Evolutionary conservation across 768 basidiomycete genomes (phyloP).

Genomic region (Collybiopsis confluens): DNA sequence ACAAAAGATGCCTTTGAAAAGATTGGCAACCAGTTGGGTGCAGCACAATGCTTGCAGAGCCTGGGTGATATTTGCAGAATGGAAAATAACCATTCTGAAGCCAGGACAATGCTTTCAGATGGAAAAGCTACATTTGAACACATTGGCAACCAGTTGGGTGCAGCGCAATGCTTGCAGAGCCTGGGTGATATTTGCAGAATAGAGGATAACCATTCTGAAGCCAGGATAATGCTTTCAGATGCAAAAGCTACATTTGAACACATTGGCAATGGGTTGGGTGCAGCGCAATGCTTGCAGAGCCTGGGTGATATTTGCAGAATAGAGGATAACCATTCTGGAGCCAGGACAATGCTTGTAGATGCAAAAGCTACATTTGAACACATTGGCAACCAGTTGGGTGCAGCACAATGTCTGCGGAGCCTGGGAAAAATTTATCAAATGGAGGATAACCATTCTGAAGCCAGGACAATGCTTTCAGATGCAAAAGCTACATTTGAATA

Average conservation of each 20-base stretch:
- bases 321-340: background rate
- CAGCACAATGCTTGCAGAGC: constrained; percentile 8
- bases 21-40: constrained; percentile 1
- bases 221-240: background rate
- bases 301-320: background rate
- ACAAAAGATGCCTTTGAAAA: background rate
- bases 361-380: background rate
- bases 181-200: background rate
- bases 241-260: background rate
- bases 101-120: constrained; percentile 3
- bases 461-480: background rate
- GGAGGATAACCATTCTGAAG: background rate
- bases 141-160: background rate
- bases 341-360: background rate
- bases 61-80: background rate
- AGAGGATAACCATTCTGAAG: background rate
- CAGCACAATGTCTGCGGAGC: background rate
- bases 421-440: background rate
- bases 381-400: background rate
- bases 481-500: background rate
- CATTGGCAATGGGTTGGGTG: background rate
- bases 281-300: constrained; percentile 9
- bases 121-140: background rate
- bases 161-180: background rate
- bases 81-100: constrained; percentile 6